These are phyloP conservation scores for Symbiodinium natans DNA, from an alignment of 73 alveolate species.

Conservation along the genomic window DNA sequence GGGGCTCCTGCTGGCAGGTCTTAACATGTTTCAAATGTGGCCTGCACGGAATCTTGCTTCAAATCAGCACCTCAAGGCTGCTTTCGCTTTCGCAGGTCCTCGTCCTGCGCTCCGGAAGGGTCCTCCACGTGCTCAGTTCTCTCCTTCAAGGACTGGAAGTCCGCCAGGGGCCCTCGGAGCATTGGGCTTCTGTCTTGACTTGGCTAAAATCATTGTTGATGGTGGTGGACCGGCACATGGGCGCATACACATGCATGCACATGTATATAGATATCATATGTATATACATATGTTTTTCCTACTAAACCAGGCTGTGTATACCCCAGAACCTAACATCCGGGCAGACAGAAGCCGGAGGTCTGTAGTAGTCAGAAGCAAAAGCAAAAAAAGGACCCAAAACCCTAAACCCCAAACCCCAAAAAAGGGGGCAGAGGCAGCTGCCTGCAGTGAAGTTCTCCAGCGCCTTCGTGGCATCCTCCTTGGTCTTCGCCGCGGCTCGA, in stretches of 20 bases:
- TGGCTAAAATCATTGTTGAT: not conserved
- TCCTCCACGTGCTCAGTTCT: not conserved
- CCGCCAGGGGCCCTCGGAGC: not conserved
- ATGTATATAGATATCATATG: not conserved
- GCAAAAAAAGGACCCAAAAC: not conserved
- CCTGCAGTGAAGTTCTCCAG: not conserved
- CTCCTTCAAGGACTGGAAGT: not conserved
- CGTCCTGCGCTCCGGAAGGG: no score
- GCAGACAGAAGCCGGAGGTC: not conserved
- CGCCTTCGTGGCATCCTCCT: not conserved
- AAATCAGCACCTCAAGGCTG: no score
- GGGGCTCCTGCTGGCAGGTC: no score
- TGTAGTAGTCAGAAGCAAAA: not conserved
- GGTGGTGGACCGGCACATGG: not conserved
- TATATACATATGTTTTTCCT: not conserved
- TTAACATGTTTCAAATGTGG: no score
- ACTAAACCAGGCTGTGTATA: not conserved
- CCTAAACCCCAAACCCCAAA: no score
- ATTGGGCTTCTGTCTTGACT: not conserved
- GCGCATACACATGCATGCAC: not conserved
- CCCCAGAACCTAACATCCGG: not conserved
- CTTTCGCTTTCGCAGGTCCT: no score
- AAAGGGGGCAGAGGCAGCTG: not conserved
- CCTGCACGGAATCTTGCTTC: no score
- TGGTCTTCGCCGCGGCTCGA: not conserved